Base-by-base conservation (phyloP, 202 grass and related monocot species). In the Panicum virgatum region DNA sequence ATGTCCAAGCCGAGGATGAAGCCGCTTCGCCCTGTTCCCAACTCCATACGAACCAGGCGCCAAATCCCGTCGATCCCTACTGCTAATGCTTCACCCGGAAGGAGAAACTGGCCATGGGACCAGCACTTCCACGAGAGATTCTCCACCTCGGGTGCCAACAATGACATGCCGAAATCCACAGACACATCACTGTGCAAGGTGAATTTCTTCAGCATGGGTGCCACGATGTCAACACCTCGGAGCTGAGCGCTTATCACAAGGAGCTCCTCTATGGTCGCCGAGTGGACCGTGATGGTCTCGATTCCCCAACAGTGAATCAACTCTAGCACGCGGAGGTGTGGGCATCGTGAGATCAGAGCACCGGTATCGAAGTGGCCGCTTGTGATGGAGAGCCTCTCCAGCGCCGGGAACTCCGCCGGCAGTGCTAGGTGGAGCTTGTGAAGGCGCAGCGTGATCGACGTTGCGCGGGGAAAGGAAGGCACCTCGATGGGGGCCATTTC, bases 401-500 rank as follows among this genome's bases (percentile, higher is more conserved):
- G 63, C 20, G 18, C 11, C 16, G 38, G 15, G 73, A 77, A 77
- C 20, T 77, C 51, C 4, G 40, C 63, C 3, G 47, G 11, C 16
- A 59, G 34, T 12, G 56, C 5, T 0, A 59, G n/a, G 56, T 4
- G 25, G 11, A 59, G 56, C 12, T 59, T 13, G 23, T 59, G 56
- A 14, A 59, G 56, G 4, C 23, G 25, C 23, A 83, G 36, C 23
- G 9, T 27, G 36, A 83, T 74, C 3, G 36, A 54, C 1, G 22
- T 43, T 7, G 80, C 61, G 16, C 59, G 46, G 70, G 53, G 19
- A 37, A 83, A 83, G 60, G 58, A 44, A 5, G 80, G 34, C 34
- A 83, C 16, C 23, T 75, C 46, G 22, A 82, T 7, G 3, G 27
- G n/a, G 20, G 22, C 19, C 3, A 10, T 0, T 5, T 7, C 56